These are phyloP conservation scores for Herpomyces periplanetae DNA, from an alignment of 2,329 filamentous ascomycete species.

Conservation along the genomic window DNA sequence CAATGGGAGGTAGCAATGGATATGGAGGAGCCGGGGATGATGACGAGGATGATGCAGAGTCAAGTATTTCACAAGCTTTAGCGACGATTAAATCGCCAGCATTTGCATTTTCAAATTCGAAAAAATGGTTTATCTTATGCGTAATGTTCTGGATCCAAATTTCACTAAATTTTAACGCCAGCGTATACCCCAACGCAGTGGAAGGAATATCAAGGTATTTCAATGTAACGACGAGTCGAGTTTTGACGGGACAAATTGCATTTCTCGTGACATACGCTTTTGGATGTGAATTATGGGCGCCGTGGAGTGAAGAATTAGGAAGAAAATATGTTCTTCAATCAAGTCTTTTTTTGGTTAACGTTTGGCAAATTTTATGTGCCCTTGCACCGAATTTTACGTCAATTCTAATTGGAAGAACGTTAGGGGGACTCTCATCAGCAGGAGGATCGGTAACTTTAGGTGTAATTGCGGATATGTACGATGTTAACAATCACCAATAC, in stretches of 20 bases:
- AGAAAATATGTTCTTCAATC: slow-evolving; percentile 33
- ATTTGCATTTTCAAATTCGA: slow-evolving; percentile 17
- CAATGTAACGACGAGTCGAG: slow-evolving; percentile 22
- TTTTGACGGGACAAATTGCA: slow-evolving; percentile 30
- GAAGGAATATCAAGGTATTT: slow-evolving; percentile 24
- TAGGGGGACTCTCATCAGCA: slow-evolving; percentile 28
- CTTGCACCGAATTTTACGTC: slow-evolving; percentile 30
- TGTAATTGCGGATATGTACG: slow-evolving; percentile 25
- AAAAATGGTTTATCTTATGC: slow-evolving; percentile 32
- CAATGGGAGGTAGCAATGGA: too few relatives aligned
- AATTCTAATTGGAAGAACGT: slow-evolving; percentile 24
- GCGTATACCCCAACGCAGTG: slow-evolving; percentile 27
- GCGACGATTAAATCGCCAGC: too few relatives aligned
- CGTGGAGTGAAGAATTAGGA: slow-evolving; percentile 49
- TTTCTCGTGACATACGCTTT: slow-evolving; percentile 48
- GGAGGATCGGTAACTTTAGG: slow-evolving; percentile 23
- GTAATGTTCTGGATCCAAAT: slow-evolving; percentile 32
- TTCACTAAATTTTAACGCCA: slow-evolving; percentile 44
- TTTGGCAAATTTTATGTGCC: slow-evolving; percentile 31
- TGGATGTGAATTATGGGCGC: slow-evolving; percentile 56
- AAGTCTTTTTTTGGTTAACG: slow-evolving; percentile 31
- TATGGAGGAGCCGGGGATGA: too few relatives aligned
- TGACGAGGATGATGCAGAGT: too few relatives aligned
- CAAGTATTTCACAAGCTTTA: too few relatives aligned
- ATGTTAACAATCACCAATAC: slow-evolving; percentile 27